A percentile compares a stretch with the other conserved stretches of the same genome.
phyloP scores from a whole-genome alignment of 768 basidiomycete genomes.

The Suillus brevipes region DNA sequence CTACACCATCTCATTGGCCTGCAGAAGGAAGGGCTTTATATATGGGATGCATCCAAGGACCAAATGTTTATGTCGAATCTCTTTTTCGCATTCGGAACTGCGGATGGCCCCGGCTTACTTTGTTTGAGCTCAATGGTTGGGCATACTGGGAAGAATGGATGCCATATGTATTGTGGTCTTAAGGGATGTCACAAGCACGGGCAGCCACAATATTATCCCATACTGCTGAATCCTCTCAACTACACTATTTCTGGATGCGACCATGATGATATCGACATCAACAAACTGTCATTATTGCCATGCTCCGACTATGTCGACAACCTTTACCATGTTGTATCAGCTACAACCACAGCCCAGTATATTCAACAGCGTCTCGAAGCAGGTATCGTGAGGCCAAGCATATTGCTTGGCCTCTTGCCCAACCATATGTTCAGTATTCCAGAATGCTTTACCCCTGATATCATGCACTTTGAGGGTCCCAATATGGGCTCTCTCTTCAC shows the following conservation, averaged over 20 bases:
- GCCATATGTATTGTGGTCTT: neutral
- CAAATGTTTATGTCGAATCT: rapidly evolving
- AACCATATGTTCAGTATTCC: too few species aligned
- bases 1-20: neutral
- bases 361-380: neutral
- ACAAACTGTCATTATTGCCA: neutral
- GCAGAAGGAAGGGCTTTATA: neutral
- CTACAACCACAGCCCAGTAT: neutral
- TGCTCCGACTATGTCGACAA: neutral
- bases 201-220: neutral
- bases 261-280: neutral
- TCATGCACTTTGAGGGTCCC: too few species aligned
- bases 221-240: neutral
- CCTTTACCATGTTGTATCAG: neutral
- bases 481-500: too few species aligned
- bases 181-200: neutral
- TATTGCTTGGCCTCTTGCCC: too few species aligned
- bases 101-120: neutral
- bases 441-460: too few species aligned
- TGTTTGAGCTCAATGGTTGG: neutral
- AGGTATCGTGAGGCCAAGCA: too few species aligned
- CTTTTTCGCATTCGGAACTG: neutral
- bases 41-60: neutral
- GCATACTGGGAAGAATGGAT: neutral
- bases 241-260: neutral